Evolutionary conservation across 208 protist genomes (phyloP), one percentile per base, ranked within the genome.

Genomic region (Vickermania spadyakhi): DNA sequence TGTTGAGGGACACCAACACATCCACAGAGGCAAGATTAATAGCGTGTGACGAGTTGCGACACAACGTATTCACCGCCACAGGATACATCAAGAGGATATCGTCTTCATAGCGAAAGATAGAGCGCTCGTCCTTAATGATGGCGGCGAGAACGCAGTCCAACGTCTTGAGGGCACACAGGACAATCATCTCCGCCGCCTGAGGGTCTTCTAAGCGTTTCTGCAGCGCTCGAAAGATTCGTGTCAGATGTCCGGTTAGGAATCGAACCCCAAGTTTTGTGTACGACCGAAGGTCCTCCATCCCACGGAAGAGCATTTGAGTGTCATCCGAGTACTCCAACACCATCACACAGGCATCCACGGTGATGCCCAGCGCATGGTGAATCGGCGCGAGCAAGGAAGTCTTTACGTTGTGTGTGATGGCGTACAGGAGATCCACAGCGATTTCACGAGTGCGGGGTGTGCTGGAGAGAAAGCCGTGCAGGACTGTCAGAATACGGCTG

Each of bases 241-340:
- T 58, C 42, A 96, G 79, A 68, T 89, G 80, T 52, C 54, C 73
- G 56, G 60, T 85, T 22, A 96, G 72, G 7, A 79, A 84, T 30
- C 73, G 70, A 18, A 91, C 77, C 55, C 81, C 79, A 58, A 91
- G 80, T 3, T 73, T 73, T 0, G 86, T 85, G 65, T 93, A 88
- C 56, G 80, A 88, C 62, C 89, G 84, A 55, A 96, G 68, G 62
- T 96, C 89, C 0, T 81, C 79, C 66, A 92, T 79, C 63, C 81
- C 79, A 28, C 86, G 79, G 52, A 92, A 70, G 2, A 93, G 81
- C 56, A 76, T 82, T 60, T 71, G 76, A 18, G 71, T 64, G 50
- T 91, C 85, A 51, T 58, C 77, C 13, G 86, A 89, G 71, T 91
- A 93, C 75, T 96, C 85, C 23, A 96, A 70, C 56, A 80, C 79